Percentiles rank a stretch among this genome's conserved stretches.
phyloP scores from a whole-genome alignment of 495 filamentous ascomycete species.

The Podospora fimiseda region DNA sequence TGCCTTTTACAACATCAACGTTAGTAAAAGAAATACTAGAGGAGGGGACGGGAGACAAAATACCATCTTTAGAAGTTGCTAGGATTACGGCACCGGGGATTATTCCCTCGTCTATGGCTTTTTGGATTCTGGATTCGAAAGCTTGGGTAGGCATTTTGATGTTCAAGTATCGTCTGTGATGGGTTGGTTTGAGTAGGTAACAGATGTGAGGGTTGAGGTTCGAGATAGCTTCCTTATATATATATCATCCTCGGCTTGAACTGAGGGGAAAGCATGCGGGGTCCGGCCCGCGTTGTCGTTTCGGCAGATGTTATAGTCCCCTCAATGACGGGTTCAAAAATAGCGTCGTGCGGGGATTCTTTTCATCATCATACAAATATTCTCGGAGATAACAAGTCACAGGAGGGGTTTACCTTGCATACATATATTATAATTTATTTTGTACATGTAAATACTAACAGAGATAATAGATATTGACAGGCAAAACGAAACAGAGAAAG shows the following conservation, averaged over 20 bases:
- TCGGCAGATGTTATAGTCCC: too few relatives aligned
- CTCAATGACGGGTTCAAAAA: too few relatives aligned
- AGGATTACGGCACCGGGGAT: constrained; percentile 10
- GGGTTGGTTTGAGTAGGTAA: not conserved
- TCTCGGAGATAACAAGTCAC: too few relatives aligned
- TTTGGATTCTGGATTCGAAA: constrained; percentile 12
- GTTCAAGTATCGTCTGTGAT: not conserved
- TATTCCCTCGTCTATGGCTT: constrained; percentile 11
- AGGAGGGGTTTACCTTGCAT: too few relatives aligned
- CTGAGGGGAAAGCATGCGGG: too few relatives aligned
- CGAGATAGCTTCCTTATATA: too few relatives aligned
- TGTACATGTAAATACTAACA: too few relatives aligned
- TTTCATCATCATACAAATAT: too few relatives aligned
- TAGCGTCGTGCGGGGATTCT: too few relatives aligned
- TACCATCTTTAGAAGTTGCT: constrained; percentile 13
- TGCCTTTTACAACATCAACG: not conserved
- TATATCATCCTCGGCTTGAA: too few relatives aligned
- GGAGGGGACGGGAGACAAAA: not conserved
- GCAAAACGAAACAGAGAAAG: not conserved
- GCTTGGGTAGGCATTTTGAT: not conserved
- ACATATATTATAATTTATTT: too few relatives aligned
- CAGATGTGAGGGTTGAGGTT: not conserved
- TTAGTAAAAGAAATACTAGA: not conserved
- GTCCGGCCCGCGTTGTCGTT: too few relatives aligned
- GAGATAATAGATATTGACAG: not conserved